phyloP scores from a whole-genome alignment of 2,329 filamentous ascomycete species.

The Coleophoma crateriformis region DNA sequence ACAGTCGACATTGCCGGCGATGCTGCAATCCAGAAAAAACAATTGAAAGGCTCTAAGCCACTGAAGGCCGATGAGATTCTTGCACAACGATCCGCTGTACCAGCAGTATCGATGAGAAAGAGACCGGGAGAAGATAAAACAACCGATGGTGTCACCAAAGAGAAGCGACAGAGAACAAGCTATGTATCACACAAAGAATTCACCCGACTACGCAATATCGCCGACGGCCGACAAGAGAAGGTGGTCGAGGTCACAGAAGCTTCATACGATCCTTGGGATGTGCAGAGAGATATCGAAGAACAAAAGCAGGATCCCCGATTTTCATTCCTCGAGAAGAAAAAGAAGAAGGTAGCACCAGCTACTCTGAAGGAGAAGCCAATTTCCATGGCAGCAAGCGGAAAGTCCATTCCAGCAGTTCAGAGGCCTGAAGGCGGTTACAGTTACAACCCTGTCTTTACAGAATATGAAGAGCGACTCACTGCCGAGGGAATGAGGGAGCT shows the following conservation, averaged over 20 bases:
- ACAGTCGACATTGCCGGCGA: slow-evolving; percentile 73
- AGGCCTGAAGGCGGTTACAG: slow-evolving; percentile 79
- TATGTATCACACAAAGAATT: slow-evolving; percentile 86
- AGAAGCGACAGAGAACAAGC: slow-evolving; percentile 71
- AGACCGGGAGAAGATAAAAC: slow-evolving; percentile 59
- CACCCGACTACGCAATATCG: slow-evolving; percentile 69
- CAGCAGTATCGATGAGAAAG: slow-evolving; percentile 74
- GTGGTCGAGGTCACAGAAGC: slow-evolving; percentile 47
- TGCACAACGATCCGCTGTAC: slow-evolving; percentile 73
- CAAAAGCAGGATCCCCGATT: slow-evolving; percentile 45
- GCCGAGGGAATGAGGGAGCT: slow-evolving; percentile 75
- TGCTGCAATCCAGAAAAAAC: slow-evolving; percentile 56
- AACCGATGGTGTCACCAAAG: slow-evolving; percentile 64
- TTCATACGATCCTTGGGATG: slow-evolving; percentile 76
- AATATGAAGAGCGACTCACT: slow-evolving; percentile 74
- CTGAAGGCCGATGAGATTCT: slow-evolving; percentile 93
- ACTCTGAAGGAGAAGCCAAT: slow-evolving; percentile 74
- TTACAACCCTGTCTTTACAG: slow-evolving; percentile 85
- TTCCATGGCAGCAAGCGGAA: slow-evolving; percentile 78
- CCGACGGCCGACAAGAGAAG: slow-evolving; percentile 57
- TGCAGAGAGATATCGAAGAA: slow-evolving; percentile 37
- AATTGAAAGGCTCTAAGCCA: slow-evolving; percentile 65
- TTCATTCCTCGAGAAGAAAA: slow-evolving; percentile 61
- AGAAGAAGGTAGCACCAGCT: slow-evolving; percentile 63
- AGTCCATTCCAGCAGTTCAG: slow-evolving; percentile 69